Conservation (phyloP, 805 yeast species). For the Spencermartinsiella europaea region DNA sequence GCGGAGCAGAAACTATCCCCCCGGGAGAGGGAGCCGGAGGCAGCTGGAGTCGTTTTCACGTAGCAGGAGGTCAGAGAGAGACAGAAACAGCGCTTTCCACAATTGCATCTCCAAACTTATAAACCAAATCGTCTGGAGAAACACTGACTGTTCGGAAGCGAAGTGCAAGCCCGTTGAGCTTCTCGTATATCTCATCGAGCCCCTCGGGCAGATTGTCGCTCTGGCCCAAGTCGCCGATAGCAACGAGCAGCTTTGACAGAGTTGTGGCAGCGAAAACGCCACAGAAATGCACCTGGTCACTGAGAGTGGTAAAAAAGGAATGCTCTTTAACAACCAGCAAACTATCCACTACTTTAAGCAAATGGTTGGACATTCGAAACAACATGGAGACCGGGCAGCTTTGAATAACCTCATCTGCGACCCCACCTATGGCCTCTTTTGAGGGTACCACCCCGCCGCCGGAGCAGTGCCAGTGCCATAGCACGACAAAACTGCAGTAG, state of each 20-base stretch:
- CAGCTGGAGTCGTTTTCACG: not conserved
- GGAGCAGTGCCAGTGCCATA: constrained; percentile 36
- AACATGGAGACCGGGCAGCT: constrained; percentile 24
- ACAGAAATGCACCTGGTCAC: constrained; percentile 59
- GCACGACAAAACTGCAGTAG: constrained; percentile 50
- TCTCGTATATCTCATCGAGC: not conserved
- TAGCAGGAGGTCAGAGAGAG: not conserved
- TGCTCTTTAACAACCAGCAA: constrained; percentile 41
- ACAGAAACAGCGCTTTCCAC: constrained; percentile 1
- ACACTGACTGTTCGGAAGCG: constrained; percentile 12
- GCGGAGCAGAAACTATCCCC: not conserved
- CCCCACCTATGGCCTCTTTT: not conserved
- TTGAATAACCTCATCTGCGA: constrained; percentile 10
- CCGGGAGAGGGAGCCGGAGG: not conserved
- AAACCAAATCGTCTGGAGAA: constrained; percentile 14
- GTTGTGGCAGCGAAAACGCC: constrained; percentile 25
- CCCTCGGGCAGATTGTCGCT: not conserved
- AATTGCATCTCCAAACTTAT: constrained; percentile 16
- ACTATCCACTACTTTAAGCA: constrained; percentile 40
- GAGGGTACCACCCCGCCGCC: constrained; percentile 3
- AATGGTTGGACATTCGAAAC: constrained; percentile 37
- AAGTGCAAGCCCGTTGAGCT: constrained; percentile 5
- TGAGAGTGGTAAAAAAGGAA: constrained; percentile 60
- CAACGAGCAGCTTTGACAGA: constrained; percentile 11
- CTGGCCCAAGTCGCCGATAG: constrained; percentile 3